A percentile compares a stretch with the other conserved stretches of the same genome.
These are phyloP conservation scores for Schizochytrium sp. DNA, from an alignment of 108 stramenopile species.

Conservation along the genomic window DNA sequence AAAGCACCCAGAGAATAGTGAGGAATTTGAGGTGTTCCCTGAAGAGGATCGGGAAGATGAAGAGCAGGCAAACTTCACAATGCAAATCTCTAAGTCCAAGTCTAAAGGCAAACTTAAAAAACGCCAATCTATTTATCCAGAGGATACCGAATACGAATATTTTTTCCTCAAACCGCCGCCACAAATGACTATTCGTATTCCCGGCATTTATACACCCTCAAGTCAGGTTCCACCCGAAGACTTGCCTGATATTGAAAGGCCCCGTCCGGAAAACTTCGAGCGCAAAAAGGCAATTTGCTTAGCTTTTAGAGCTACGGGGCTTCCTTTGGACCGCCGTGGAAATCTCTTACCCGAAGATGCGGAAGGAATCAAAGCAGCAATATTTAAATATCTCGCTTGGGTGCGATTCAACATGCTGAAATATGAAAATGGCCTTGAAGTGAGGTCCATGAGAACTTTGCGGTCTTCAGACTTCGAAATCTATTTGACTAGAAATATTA, in stretches of 20 bases:
- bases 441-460: slow-evolving; percentile 9
- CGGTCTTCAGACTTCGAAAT: slow-evolving; percentile 9
- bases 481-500: neutral
- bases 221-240: slow-evolving; percentile 19
- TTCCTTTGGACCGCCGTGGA: neutral
- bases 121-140: slow-evolving; percentile 1
- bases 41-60: neutral
- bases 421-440: slow-evolving; percentile 38
- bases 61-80: neutral
- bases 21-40: neutral
- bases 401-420: slow-evolving; percentile 5
- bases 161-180: slow-evolving; percentile 56
- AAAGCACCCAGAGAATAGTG: neutral
- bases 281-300: slow-evolving; percentile 36
- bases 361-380: neutral
- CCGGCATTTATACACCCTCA: neutral
- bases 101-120: neutral
- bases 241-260: neutral
- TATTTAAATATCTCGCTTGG: neutral
- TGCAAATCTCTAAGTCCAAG: too few relatives aligned
- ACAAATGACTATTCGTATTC: neutral
- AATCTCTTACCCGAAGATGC: slow-evolving; percentile 1
- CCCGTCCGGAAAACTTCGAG: neutral
- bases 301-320: slow-evolving; percentile 18
- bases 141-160: slow-evolving; percentile 28